Evolutionary conservation across 2,329 filamentous ascomycete species (phyloP).

Genomic region (Neonectria punicea): DNA sequence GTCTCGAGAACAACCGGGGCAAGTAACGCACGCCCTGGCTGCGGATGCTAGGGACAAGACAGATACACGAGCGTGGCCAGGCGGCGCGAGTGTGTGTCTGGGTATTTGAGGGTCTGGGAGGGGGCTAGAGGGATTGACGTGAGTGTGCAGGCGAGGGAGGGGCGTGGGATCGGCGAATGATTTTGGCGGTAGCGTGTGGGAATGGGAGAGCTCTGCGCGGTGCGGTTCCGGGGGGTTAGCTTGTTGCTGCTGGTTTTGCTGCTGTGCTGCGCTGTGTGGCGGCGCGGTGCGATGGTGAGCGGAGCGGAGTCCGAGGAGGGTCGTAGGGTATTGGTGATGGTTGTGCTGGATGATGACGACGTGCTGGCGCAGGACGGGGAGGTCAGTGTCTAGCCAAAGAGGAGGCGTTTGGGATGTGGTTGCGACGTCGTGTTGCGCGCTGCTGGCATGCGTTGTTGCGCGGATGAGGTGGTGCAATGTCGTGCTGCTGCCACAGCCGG

Average conservation of each 20-base stretch:
- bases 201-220: slow-evolving; percentile 17
- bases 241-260: slow-evolving; percentile 17
- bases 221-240: slow-evolving; percentile 23
- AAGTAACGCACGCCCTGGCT: slow-evolving; percentile 36
- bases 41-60: slow-evolving; percentile 38
- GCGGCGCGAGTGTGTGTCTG: slow-evolving; percentile 37
- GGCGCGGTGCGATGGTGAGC: slow-evolving; percentile 19
- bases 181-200: slow-evolving; percentile 20
- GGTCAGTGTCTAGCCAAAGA: slow-evolving; percentile 24
- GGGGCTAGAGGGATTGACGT: slow-evolving; percentile 28
- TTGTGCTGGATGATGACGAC: slow-evolving; percentile 20
- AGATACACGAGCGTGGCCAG: slow-evolving; percentile 39
- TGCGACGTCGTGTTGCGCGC: slow-evolving; percentile 18
- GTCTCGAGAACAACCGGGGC: slow-evolving; percentile 39
- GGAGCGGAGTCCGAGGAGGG: slow-evolving; percentile 17
- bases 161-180: slow-evolving; percentile 28
- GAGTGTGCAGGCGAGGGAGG: slow-evolving; percentile 27
- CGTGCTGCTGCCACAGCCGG: slow-evolving; percentile 18
- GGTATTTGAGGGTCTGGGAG: slow-evolving; percentile 37
- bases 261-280: slow-evolving; percentile 13
- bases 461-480: slow-evolving; percentile 26
- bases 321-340: slow-evolving; percentile 18
- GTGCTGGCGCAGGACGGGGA: slow-evolving; percentile 19
- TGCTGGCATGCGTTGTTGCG: slow-evolving; percentile 25
- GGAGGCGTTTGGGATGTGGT: slow-evolving; percentile 20